These are phyloP conservation scores for Dendryphion nanum DNA, from an alignment of 2,329 filamentous ascomycete species.

Conservation along the genomic window DNA sequence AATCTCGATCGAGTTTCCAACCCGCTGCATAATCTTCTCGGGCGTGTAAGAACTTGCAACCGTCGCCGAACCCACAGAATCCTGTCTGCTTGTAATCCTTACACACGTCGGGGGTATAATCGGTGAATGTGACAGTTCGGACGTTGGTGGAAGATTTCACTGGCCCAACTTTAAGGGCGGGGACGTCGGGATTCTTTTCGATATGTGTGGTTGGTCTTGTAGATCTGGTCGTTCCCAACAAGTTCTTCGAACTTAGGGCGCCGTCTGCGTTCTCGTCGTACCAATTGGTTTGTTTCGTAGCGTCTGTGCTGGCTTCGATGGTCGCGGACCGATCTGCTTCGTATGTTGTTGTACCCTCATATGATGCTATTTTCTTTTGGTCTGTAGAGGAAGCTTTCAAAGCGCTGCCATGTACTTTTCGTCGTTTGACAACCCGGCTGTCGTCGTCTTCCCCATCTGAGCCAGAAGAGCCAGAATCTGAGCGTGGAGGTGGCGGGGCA, in stretches of 20 bases:
- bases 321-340: constrained; percentile 61
- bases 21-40: constrained; percentile 82
- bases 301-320: constrained; percentile 73
- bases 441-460: constrained; percentile 67
- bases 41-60: constrained; percentile 77
- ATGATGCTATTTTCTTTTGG: constrained; percentile 46
- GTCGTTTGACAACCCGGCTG: constrained; percentile 75
- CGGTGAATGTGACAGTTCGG: constrained; percentile 82
- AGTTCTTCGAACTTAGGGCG: constrained; percentile 52
- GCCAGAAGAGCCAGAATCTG: constrained; percentile 60
- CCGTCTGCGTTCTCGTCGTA: constrained; percentile 70
- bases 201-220: constrained; percentile 57
- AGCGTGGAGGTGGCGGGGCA: constrained; percentile 69
- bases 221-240: constrained; percentile 57
- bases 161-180: constrained; percentile 71
- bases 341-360: constrained; percentile 52
- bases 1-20: constrained; percentile 93
- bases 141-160: constrained; percentile 88
- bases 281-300: constrained; percentile 87
- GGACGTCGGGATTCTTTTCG: constrained; percentile 75
- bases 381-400: constrained; percentile 65
- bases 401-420: constrained; percentile 65
- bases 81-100: constrained; percentile 83
- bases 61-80: constrained; percentile 70
- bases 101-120: constrained; percentile 90